A percentile compares a stretch with the other conserved stretches of the same genome.
Evolutionary conservation across 345 rosid species (phyloP).

Genomic region (Bruguiera parviflora): DNA sequence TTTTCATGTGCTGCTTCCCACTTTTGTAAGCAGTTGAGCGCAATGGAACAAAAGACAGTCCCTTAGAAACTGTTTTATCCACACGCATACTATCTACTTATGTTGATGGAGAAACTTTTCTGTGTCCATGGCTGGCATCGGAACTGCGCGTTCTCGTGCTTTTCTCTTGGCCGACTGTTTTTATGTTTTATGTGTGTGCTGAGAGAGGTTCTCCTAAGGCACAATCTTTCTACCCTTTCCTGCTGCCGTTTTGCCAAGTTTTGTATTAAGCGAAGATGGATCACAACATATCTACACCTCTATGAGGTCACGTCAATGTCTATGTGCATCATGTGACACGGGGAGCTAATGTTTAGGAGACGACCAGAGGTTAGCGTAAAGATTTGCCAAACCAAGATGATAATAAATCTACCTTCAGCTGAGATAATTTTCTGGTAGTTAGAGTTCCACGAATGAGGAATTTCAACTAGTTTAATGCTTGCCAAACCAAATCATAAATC

Average conservation of each 20-base stretch:
- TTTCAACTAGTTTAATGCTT: too few relatives aligned
- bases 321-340: too few relatives aligned
- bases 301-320: too few relatives aligned
- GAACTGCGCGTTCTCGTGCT: neutral
- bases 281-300: neutral
- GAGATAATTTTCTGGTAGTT: too few relatives aligned
- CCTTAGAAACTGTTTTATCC: slow-evolving; percentile 7
- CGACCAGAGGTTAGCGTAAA: too few relatives aligned
- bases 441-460: too few relatives aligned
- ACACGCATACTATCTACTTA: neutral
- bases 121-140: neutral
- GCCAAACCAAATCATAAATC: too few relatives aligned
- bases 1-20: slow-evolving; percentile 10
- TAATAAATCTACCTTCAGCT: too few relatives aligned
- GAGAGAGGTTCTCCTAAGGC: neutral
- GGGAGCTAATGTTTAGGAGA: too few relatives aligned
- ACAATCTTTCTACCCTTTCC: neutral
- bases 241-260: neutral
- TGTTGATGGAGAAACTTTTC: neutral
- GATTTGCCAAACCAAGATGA: too few relatives aligned
- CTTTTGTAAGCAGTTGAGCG: slow-evolving; percentile 1
- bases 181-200: neutral
- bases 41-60: slow-evolving; percentile 2
- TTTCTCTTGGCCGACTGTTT: neutral
- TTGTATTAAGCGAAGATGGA: neutral